Evolutionary conservation across 768 basidiomycete species (phyloP).

Genomic region (Tricholoma hemisulphureum): DNA sequence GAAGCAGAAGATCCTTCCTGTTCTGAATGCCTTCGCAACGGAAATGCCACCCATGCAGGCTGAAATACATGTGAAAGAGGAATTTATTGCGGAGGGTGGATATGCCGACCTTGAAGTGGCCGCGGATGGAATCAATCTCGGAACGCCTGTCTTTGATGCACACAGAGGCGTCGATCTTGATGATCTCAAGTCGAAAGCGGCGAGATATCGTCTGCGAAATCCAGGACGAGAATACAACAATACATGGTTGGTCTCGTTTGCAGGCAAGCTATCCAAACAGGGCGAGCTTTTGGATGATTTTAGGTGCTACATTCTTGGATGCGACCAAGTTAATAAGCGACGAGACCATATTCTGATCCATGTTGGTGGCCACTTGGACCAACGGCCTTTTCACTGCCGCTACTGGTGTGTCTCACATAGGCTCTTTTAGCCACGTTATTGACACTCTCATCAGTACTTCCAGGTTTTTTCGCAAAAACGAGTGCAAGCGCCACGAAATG

Average conservation of each 20-base stretch:
- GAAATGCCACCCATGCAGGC: not conserved
- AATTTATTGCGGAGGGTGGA: not conserved
- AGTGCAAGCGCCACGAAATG: conserved; percentile 73
- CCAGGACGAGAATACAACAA: conserved; percentile 61
- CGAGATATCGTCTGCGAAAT: conserved; percentile 51
- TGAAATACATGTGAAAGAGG: not conserved
- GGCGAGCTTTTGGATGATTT: conserved; percentile 61
- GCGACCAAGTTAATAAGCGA: conserved; percentile 66
- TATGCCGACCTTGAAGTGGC: not conserved
- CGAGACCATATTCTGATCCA: conserved; percentile 75
- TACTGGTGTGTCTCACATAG: conserved; percentile 43
- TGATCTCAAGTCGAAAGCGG: conserved; percentile 55
- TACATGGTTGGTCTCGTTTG: conserved; percentile 64
- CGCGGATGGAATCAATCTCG: conserved; percentile 29
- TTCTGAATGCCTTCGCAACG: not conserved
- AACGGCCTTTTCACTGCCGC: conserved; percentile 62
- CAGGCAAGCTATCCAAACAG: conserved; percentile 57
- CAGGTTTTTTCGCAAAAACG: conserved; percentile 71
- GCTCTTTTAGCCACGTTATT: not conserved
- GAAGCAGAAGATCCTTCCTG: conserved; percentile 1
- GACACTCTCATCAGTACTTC: conserved; percentile 41
- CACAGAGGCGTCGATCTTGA: conserved; percentile 57
- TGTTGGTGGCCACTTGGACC: conserved; percentile 69
- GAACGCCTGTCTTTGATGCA: conserved; percentile 61
- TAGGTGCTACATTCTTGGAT: conserved; percentile 67